These are phyloP conservation scores for Dactylis glomerata DNA, from an alignment of 176 grass and related monocot genomes.

Conservation along the genomic window DNA sequence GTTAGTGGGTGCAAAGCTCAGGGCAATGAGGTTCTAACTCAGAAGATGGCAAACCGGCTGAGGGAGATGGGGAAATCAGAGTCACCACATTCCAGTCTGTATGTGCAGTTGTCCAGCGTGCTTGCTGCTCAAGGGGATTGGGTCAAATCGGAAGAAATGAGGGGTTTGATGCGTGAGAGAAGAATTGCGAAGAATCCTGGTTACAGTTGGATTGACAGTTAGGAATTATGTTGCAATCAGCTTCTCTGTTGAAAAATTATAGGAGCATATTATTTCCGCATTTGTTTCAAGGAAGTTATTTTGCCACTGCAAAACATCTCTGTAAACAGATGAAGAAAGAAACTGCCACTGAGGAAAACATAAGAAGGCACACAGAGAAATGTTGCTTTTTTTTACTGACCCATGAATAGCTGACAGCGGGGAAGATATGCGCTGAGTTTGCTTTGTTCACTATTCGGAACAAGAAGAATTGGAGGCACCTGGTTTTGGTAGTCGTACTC, in stretches of 20 bases:
- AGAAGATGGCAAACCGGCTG: conserved; percentile 40
- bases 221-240: not conserved
- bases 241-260: conserved; percentile 1
- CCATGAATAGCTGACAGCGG: not conserved
- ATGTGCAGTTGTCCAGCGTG: conserved; percentile 66
- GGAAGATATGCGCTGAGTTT: not conserved
- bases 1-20: conserved; percentile 67
- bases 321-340: conserved; percentile 4
- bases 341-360: not conserved
- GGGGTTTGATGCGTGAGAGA: conserved; percentile 54
- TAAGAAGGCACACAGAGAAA: not conserved
- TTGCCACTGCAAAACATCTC: not conserved
- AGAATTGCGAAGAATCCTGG: conserved; percentile 59
- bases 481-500: not conserved
- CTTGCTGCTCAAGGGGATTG: conserved; percentile 62
- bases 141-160: conserved; percentile 55
- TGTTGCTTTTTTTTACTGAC: not conserved
- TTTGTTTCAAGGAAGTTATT: not conserved
- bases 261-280: not conserved
- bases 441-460: not conserved
- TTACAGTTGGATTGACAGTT: conserved; percentile 62
- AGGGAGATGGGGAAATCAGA: conserved; percentile 19
- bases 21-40: conserved; percentile 46
- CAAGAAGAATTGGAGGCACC: not conserved
- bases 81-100: conserved; percentile 44